phyloP scores from a whole-genome alignment of 768 basidiomycete species.

The Rhodotorula kratochvilovae region DNA sequence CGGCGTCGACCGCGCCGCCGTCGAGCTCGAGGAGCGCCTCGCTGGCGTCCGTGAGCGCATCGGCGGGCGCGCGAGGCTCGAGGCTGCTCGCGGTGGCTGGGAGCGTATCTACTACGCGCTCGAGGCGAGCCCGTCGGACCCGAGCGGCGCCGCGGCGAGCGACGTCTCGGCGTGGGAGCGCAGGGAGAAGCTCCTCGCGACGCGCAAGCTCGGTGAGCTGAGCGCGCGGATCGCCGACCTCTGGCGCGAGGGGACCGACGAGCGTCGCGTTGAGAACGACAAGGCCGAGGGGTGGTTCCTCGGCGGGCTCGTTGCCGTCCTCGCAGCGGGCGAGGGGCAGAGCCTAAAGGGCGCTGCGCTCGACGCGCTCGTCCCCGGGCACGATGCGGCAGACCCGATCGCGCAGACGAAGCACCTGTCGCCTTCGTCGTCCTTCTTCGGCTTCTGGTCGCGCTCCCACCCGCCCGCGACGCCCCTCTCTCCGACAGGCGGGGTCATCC shows the following conservation, averaged over 20 bases:
- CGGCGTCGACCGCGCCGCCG: constrained; percentile 31
- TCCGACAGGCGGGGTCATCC: neutral
- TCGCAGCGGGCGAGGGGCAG: constrained; percentile 2
- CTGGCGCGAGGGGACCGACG: constrained; percentile 17
- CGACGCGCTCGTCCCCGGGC: neutral
- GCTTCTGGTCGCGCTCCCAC: constrained; percentile 37
- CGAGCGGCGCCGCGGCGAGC: neutral
- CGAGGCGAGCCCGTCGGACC: constrained; percentile 6
- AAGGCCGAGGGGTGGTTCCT: constrained; percentile 27
- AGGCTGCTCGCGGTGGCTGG: constrained; percentile 37
- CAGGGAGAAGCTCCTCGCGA: constrained; percentile 29
- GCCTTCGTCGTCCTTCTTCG: constrained; percentile 29
- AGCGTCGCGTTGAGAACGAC: constrained; percentile 15
- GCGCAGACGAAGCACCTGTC: constrained; percentile 12
- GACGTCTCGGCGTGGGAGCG: constrained; percentile 11
- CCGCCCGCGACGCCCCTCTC: constrained; percentile 10
- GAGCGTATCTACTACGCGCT: constrained; percentile 33
- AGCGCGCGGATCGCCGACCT: constrained; percentile 23
- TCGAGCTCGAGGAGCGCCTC: constrained; percentile 41
- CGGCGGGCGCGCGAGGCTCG: constrained; percentile 28
- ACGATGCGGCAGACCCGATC: neutral
- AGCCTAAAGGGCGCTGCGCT: constrained; percentile 2
- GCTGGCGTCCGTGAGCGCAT: constrained; percentile 37
- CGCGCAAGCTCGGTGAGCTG: constrained; percentile 37
- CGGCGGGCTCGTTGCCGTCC: constrained; percentile 9